Percentiles rank a stretch among this genome's conserved stretches.
phyloP scores from a whole-genome alignment of 495 filamentous ascomycete species.

The Stereocaulon alpinum region DNA sequence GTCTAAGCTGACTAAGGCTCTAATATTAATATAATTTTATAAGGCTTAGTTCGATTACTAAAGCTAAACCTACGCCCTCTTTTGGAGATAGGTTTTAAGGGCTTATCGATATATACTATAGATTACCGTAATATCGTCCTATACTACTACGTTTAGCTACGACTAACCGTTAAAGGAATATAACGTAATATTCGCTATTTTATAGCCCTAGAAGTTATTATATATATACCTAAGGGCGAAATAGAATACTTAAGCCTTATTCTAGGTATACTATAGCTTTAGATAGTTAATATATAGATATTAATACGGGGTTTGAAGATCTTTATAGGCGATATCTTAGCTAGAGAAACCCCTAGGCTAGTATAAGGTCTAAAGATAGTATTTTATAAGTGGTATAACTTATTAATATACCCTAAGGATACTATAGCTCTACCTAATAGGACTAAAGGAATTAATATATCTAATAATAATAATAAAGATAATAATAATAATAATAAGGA shows the following conservation, averaged over 20 bases:
- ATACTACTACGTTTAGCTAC: not conserved
- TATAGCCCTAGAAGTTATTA: not conserved
- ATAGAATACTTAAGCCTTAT: not conserved
- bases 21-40: not conserved
- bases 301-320: too few species aligned
- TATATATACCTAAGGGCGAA: not conserved
- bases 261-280: not conserved
- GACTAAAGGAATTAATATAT: not conserved
- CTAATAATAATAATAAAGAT: not conserved
- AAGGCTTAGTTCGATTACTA: not conserved
- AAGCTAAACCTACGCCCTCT: not conserved
- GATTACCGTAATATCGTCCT: not conserved
- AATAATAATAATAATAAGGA: too few species aligned
- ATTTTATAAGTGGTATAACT: not conserved
- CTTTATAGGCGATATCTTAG: not conserved
- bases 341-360: too few species aligned
- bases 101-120: not conserved
- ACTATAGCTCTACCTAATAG: not conserved
- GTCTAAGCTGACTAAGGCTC: not conserved
- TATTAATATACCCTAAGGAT: not conserved
- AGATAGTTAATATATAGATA: not conserved
- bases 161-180: rapidly evolving
- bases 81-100: not conserved
- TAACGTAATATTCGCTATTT: not conserved
- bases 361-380: not conserved